Evolutionary conservation across 1,139 yeast genomes (phyloP), one percentile per base, ranked within the genome.

Genomic region (Diutina neorugosa): DNA sequence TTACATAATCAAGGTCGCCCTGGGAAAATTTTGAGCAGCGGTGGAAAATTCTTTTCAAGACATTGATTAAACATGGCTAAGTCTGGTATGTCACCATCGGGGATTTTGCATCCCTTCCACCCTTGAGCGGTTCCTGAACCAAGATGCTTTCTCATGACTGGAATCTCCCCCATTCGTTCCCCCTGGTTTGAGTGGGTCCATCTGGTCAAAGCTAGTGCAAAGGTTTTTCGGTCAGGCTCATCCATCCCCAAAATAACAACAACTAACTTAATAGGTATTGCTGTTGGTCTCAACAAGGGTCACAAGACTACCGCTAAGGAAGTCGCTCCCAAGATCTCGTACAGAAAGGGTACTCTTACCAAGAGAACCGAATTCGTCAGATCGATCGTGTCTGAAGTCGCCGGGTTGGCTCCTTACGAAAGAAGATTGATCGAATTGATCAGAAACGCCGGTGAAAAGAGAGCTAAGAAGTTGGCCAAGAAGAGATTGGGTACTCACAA

Each of bases 361-460:
- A 85, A 91, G 84, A 91, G 97, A 86, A 84, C 98, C 69, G 80
- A 80, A 59, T 94, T 94, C 72, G 98, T 94, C 71, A 88, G 98
- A 78, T 81, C 84, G 71, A 80, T 94, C 64, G 95, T 93, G 77
- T 85, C 85, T 74, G 99, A 94, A 81, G 98, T 94, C 70, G 81
- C 96, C 65, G 98, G 98, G 74, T 85, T 91, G 73, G 97, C 99
- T 66, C 98, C 99, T 79, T 94, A 94, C 80, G 98, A 94, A 82
- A 91, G 97, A 84, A 91, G 99, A 82, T 85, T 93, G 76, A 86
- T 94, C 71, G 99, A 94, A 81, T 84, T 94, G 81, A 84, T 94
- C 86, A 93, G 98, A 85, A 94, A 94, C 82, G 93, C 97, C 73
- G 96, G 96, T 85, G 99, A 94, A 82, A 94, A 94, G 96, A 94